Conservation (phyloP, 495 filamentous ascomycete species). For the Trichocladium uniseriatum region DNA sequence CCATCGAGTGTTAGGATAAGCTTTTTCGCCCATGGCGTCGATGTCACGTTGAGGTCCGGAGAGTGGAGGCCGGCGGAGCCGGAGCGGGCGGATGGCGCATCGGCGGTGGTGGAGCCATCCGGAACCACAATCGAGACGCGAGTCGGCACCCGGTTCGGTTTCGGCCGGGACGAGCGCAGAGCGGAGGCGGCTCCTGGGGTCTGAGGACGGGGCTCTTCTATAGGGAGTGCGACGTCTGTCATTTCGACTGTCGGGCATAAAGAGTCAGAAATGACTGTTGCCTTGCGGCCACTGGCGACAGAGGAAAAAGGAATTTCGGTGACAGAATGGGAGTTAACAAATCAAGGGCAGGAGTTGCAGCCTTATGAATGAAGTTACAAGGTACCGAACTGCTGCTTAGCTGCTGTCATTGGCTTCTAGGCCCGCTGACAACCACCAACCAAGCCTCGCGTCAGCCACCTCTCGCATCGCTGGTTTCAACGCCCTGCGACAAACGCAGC, state of each 20-base stretch:
- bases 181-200: conserved; percentile 12
- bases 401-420: too few relatives aligned
- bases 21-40: conserved; percentile 22
- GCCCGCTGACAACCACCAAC: too few relatives aligned
- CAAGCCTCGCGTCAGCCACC: too few relatives aligned
- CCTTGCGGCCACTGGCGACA: conserved; percentile 6
- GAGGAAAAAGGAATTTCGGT: conserved; percentile 5
- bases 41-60: conserved; percentile 16
- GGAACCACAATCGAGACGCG: conserved; percentile 24
- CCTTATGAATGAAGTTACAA: not conserved
- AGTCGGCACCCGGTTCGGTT: conserved; percentile 17
- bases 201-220: conserved; percentile 2
- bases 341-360: not conserved
- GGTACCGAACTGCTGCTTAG: too few relatives aligned
- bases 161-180: conserved; percentile 13
- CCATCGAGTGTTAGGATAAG: conserved; percentile 28
- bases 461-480: too few relatives aligned
- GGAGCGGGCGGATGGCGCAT: conserved; percentile 8
- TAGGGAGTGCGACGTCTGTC: conserved; percentile 16
- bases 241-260: conserved; percentile 8
- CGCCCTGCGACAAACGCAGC: too few relatives aligned
- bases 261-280: conserved; percentile 1
- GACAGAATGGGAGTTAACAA: conserved; percentile 4
- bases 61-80: conserved; percentile 1
- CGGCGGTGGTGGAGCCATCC: conserved; percentile 9